Percentiles rank a stretch among this genome's conserved stretches.
These are phyloP conservation scores for Globisporangium nodosum DNA, from an alignment of 352 stramenopile species.

Conservation along the genomic window DNA sequence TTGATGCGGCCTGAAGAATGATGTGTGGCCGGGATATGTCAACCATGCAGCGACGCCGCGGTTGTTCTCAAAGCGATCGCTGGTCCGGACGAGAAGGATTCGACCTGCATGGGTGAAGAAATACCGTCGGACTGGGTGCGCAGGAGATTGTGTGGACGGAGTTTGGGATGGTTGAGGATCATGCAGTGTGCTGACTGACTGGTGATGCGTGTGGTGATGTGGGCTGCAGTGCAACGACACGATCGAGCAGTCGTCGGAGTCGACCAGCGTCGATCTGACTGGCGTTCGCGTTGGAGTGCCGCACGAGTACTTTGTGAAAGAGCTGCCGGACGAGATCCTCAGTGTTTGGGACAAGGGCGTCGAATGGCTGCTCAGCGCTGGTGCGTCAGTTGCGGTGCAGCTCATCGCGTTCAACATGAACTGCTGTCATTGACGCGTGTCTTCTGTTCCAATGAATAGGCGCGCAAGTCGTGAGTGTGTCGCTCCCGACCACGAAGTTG, in stretches of 20 bases:
- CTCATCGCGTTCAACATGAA: neutral
- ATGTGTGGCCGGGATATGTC: neutral
- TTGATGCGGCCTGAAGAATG: neutral
- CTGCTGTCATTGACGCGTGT: neutral
- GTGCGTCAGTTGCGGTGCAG: conserved; percentile 4
- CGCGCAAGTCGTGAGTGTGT: conserved; percentile 71
- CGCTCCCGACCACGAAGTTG: conserved; percentile 73
- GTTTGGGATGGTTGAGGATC: too few relatives aligned
- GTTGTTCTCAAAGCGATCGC: conserved; percentile 77
- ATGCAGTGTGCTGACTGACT: neutral
- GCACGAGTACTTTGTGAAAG: conserved; percentile 92
- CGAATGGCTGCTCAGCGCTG: conserved; percentile 57
- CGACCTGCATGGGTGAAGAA: conserved; percentile 58
- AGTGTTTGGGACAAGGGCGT: conserved; percentile 80
- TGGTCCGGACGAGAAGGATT: conserved; percentile 77
- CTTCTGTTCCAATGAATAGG: conserved; percentile 17
- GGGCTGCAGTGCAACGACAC: conserved; percentile 28
- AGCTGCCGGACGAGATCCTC: conserved; percentile 83
- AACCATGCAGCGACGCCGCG: conserved; percentile 52
- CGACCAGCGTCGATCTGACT: conserved; percentile 36
- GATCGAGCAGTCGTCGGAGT: conserved; percentile 19
- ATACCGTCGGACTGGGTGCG: conserved; percentile 56
- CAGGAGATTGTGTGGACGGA: neutral
- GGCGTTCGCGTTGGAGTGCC: conserved; percentile 91
- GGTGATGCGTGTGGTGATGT: too few relatives aligned